Base-by-base conservation (phyloP, 208 protist genomes). In the Sergeia podlipaevii region DNA sequence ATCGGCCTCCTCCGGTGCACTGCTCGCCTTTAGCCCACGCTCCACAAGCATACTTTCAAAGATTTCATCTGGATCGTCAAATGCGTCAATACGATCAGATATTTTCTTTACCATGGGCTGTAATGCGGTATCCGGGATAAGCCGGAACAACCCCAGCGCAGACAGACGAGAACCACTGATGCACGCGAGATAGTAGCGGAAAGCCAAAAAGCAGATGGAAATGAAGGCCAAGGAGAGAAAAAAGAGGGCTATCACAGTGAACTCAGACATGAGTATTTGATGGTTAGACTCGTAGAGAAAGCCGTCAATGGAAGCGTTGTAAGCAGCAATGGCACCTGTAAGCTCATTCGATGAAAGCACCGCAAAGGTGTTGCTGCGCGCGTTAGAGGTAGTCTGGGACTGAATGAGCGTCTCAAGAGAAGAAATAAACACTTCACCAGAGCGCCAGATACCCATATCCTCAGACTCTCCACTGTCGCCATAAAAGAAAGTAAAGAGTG, bases 91-190 rank as follows among this genome's bases (percentile, higher is more conserved):
- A 13, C 24, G 23, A 3, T 37, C 4, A n/a, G 7, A 23, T 3
- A 30, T 32, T 29, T 23, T 46, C 17, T 36, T 11, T 4, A 52
- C 29, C 23, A 76, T 29, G 15, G 59, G 23, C 42, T 49, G 23
- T 28, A 76, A 26, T 4, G 65, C 63, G 7, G 8, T 38, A n/a
- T 48, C 42, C 11, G 69, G 69, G 28, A 76, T 76, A 17, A 76
- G 42, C 6, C 51, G 65, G 46, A 76, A 73, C 15, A 76, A 47
- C 13, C 30, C 47, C 15, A 76, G 27, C n/a, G 65, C 49, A 13
- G 36, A 41, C 20, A 76, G 47, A n/a, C 41, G 45, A 3, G 33
- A 26, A 27, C 39, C 27, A 10, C 17, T 63, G 37, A 76, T 76
- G 39, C 34, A 37, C 18, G 13, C 30, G 23, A 76, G 20, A 27